These are phyloP conservation scores for Exophiala alcalophila DNA, from an alignment of 2,329 filamentous ascomycete genomes.

Conservation along the genomic window DNA sequence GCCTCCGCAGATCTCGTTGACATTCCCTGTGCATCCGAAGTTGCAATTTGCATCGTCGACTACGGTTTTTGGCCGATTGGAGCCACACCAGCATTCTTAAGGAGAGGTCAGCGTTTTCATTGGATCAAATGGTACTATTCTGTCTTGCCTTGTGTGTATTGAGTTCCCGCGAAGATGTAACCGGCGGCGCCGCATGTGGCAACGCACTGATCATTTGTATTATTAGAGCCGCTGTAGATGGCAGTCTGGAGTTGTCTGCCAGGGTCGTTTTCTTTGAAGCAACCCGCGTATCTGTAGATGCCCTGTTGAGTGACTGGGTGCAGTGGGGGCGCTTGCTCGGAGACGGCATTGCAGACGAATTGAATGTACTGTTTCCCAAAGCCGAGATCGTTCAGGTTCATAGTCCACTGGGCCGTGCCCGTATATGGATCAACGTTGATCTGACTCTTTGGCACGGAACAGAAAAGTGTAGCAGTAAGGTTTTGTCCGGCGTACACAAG, in stretches of 20 bases:
- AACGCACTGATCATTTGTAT: constrained; percentile 35
- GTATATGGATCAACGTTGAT: constrained; percentile 55
- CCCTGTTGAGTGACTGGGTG: constrained; percentile 21
- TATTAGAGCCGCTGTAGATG: constrained; percentile 28
- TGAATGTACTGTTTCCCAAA: constrained; percentile 36
- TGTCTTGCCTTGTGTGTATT: constrained; percentile 34
- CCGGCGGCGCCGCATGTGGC: constrained; percentile 25
- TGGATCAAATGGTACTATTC: no score
- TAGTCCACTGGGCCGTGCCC: constrained; percentile 45
- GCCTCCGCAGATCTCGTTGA: constrained; percentile 31
- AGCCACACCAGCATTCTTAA: constrained; percentile 38
- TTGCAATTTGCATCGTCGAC: constrained; percentile 29
- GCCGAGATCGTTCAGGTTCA: constrained; percentile 43
- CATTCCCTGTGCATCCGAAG: constrained; percentile 30
- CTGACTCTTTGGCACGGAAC: constrained; percentile 56
- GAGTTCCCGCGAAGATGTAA: constrained; percentile 32
- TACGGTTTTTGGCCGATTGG: constrained; percentile 31
- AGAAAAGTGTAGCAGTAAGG: constrained; percentile 53
- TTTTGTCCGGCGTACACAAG: constrained; percentile 50
- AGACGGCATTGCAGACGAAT: constrained; percentile 25
- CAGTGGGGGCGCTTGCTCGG: constrained; percentile 22
- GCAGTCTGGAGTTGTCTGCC: constrained; percentile 34
- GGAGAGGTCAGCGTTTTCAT: no score
- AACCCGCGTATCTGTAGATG: constrained; percentile 34
- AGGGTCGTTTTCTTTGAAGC: constrained; percentile 34